Percentiles rank a stretch among this genome's conserved stretches.
Evolutionary conservation across 768 basidiomycete genomes (phyloP).

Genomic region (Boletellus sp.): DNA sequence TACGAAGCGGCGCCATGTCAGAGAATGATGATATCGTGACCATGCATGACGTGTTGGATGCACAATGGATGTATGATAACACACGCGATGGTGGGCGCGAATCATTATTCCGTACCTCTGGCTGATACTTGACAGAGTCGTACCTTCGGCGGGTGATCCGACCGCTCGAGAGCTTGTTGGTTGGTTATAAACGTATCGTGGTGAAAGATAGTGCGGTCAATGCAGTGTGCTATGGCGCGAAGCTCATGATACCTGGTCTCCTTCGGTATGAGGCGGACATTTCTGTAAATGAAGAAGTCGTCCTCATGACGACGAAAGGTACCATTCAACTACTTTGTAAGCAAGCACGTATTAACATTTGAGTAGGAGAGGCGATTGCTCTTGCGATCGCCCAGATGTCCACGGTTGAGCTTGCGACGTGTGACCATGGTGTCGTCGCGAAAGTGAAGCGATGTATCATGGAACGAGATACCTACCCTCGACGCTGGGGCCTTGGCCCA

Average conservation of each 20-base stretch:
- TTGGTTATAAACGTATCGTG: constrained; percentile 97
- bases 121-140: constrained; percentile 57
- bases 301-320: constrained; percentile 99
- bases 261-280: constrained; percentile 96
- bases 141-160: constrained; percentile 94
- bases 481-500: constrained; percentile 98
- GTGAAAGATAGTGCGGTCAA: constrained; percentile 99
- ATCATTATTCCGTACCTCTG: constrained; percentile 3
- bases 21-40: constrained; percentile 99
- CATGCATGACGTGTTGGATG: constrained; percentile 99
- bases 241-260: constrained; percentile 98
- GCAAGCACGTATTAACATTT: constrained; percentile 2
- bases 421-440: constrained; percentile 97
- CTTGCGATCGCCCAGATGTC: constrained; percentile 97
- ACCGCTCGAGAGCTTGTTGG: constrained; percentile 89
- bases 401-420: constrained; percentile 95
- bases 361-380: constrained; percentile 84
- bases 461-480: constrained; percentile 98
- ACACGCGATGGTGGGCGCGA: constrained; percentile 78
- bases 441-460: constrained; percentile 99
- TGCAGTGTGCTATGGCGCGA: constrained; percentile 98
- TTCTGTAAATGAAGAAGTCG: constrained; percentile 90
- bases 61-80: constrained; percentile 98
- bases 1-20: constrained; percentile 92
- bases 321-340: constrained; percentile 1